A percentile compares a stretch with the other conserved stretches of the same genome.
phyloP scores from a whole-genome alignment of 1,284 basidiomycete genomes.

The Sparassis latifolia region DNA sequence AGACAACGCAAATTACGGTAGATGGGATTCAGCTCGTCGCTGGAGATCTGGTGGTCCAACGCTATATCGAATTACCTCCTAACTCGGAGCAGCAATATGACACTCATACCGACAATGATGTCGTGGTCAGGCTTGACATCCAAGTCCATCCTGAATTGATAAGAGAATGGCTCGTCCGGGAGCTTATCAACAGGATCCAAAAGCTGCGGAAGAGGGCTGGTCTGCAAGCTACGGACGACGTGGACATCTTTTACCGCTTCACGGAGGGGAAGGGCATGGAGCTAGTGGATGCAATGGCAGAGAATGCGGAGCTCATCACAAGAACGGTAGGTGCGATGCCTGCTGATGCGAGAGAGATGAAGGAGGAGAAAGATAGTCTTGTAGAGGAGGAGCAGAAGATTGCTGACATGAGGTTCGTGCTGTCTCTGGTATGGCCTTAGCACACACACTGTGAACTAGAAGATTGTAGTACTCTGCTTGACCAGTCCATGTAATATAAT shows the following conservation, averaged over 20 bases:
- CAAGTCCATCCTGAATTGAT: constrained; percentile 84
- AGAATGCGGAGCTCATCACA: constrained; percentile 68
- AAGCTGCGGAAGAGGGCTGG: constrained; percentile 95
- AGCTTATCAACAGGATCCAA: constrained; percentile 92
- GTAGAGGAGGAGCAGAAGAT: constrained; percentile 88
- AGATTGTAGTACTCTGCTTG: constrained; percentile 32
- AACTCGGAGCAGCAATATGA: constrained; percentile 66
- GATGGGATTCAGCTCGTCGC: constrained; percentile 87
- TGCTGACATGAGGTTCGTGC: constrained; percentile 72
- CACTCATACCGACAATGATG: constrained; percentile 90
- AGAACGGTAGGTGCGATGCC: constrained; percentile 77
- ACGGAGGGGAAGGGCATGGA: constrained; percentile 63
- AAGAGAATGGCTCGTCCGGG: constrained; percentile 84
- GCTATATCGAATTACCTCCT: constrained; percentile 80
- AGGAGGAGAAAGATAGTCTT: constrained; percentile 45
- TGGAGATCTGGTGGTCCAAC: constrained; percentile 88
- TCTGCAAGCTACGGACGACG: constrained; percentile 90
- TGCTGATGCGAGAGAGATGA: constrained; percentile 48
- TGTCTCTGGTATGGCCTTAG: constrained; percentile 51
- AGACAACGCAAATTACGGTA: constrained; percentile 75
- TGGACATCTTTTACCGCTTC: constrained; percentile 86
- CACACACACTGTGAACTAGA: constrained; percentile 10
- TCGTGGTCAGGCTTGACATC: constrained; percentile 89
- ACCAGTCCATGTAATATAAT: too few relatives aligned
- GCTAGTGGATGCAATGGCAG: constrained; percentile 63